Conservation (phyloP, 2,329 filamentous ascomycete genomes). For the Aspergillus tanneri region DNA sequence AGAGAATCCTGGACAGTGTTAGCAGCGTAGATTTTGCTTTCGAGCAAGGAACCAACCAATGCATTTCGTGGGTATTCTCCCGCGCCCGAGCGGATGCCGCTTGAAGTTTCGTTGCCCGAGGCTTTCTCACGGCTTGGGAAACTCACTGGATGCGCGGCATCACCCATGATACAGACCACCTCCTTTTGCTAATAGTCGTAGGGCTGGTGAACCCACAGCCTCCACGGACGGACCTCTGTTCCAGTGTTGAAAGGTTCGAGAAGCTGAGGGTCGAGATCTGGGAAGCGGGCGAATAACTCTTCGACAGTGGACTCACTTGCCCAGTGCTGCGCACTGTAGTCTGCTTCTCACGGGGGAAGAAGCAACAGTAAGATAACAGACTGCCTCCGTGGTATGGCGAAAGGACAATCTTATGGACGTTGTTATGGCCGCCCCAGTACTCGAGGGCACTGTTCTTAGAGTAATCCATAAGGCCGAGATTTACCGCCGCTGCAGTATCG, state of each 20-base stretch:
- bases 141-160: conserved; percentile 63
- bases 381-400: conserved; percentile 67
- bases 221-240: conserved; percentile 64
- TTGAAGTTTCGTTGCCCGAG: conserved; percentile 58
- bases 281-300: conserved; percentile 61
- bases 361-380: conserved; percentile 68
- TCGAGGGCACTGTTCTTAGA: conserved; percentile 61
- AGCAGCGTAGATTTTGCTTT: conserved; percentile 8
- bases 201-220: conserved; percentile 64
- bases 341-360: conserved; percentile 61
- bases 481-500: conserved; percentile 58
- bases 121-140: conserved; percentile 53
- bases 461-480: conserved; percentile 63
- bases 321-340: conserved; percentile 63
- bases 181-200: conserved; percentile 57
- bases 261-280: conserved; percentile 59
- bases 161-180: conserved; percentile 58
- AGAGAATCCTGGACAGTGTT: conserved; percentile 54
- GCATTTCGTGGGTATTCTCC: conserved; percentile 62
- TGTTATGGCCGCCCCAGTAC: conserved; percentile 66
- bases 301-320: conserved; percentile 53
- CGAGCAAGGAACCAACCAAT: conserved; percentile 47
- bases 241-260: conserved; percentile 59
- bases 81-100: conserved; percentile 58
- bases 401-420: conserved; percentile 69